These are phyloP conservation scores for Neurospora cerealis DNA, from an alignment of 495 filamentous ascomycete species.

Conservation along the genomic window DNA sequence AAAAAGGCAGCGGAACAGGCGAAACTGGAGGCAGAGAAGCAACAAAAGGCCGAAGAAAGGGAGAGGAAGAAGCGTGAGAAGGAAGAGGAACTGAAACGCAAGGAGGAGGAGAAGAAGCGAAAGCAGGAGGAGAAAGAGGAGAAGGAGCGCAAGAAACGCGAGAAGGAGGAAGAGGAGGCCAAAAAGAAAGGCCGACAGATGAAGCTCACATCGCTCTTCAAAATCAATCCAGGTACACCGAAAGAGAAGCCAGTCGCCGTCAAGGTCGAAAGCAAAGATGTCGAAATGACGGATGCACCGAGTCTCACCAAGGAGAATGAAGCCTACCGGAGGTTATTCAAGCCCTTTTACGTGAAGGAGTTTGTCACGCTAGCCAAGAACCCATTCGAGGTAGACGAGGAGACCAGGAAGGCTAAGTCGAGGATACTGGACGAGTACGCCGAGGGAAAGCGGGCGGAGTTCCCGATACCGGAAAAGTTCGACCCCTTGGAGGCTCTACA, in stretches of 20 bases:
- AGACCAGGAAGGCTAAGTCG: conserved; percentile 44
- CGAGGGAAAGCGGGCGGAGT: conserved; percentile 22
- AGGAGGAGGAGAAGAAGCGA: conserved; percentile 35
- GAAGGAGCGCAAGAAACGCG: conserved; percentile 54
- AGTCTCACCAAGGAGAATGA: conserved; percentile 29
- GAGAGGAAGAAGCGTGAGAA: conserved; percentile 35
- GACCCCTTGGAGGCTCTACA: conserved; percentile 50
- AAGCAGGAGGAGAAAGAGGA: conserved; percentile 48
- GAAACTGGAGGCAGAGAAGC: conserved; percentile 26
- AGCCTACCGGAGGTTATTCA: conserved; percentile 63
- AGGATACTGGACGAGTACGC: conserved; percentile 36
- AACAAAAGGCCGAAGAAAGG: conserved; percentile 30
- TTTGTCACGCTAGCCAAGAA: conserved; percentile 51
- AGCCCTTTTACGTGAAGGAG: conserved; percentile 65
- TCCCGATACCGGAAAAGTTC: conserved; percentile 27
- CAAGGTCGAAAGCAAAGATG: conserved; percentile 9
- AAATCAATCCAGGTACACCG: conserved; percentile 41
- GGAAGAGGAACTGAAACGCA: conserved; percentile 29
- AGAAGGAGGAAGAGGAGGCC: conserved; percentile 48
- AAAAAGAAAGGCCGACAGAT: conserved; percentile 52
- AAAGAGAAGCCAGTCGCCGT: conserved; percentile 17
- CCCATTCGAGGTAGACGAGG: conserved; percentile 42
- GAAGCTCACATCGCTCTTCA: conserved; percentile 39
- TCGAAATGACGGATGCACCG: conserved; percentile 8
- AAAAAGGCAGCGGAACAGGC: conserved; percentile 17